Percentiles rank a stretch among this genome's conserved stretches.
These are phyloP conservation scores for Barbarea vulgaris DNA, from an alignment of 345 rosid species.

Conservation along the genomic window DNA sequence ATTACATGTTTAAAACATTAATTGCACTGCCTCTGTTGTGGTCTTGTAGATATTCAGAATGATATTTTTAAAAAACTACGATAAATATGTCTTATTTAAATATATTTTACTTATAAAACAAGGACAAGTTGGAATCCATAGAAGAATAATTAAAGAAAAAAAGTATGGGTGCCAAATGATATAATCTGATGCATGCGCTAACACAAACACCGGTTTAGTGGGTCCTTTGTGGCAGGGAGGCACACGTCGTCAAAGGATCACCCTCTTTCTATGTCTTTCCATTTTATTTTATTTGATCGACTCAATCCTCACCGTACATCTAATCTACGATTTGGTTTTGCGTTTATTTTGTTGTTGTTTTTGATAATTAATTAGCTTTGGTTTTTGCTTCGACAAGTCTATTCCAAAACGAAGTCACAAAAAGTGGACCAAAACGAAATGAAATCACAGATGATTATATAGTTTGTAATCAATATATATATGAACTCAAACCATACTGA, in stretches of 20 bases:
- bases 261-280: constrained; percentile 17
- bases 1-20: not conserved
- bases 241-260: constrained; percentile 35
- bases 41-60: not conserved
- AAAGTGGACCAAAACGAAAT: not conserved
- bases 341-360: not conserved
- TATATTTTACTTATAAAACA: not conserved
- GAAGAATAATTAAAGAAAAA: constrained; percentile 15
- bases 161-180: constrained; percentile 34
- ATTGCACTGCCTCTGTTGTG: not conserved
- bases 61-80: not conserved
- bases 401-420: not conserved
- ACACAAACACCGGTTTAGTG: constrained; percentile 35
- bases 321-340: not conserved
- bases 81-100: no score
- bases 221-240: constrained; percentile 33
- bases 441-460: not conserved
- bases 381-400: not conserved
- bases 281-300: not conserved
- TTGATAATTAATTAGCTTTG: not conserved
- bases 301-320: constrained; percentile 28
- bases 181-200: constrained; percentile 44
- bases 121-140: constrained; percentile 23
- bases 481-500: not conserved
- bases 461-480: not conserved